Percentiles rank a stretch among this genome's conserved stretches.
These are phyloP conservation scores for Neospermospora avenae DNA, from an alignment of 2,329 filamentous ascomycete species.

Conservation along the genomic window DNA sequence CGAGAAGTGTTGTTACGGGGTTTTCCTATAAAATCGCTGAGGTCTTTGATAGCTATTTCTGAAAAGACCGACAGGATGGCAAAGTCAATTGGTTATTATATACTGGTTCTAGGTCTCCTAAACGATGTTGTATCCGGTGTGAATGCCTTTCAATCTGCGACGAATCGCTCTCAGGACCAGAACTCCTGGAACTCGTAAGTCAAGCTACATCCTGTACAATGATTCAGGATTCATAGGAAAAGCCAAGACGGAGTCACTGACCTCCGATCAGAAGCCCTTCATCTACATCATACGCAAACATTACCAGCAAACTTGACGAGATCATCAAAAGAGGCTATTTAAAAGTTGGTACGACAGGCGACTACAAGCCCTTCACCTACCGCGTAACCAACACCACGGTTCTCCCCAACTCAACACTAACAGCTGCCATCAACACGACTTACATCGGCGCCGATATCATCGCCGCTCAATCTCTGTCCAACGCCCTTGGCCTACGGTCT, in stretches of 20 bases:
- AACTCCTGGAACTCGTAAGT: not conserved
- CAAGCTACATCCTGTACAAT: not conserved
- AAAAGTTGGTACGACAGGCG: constrained; percentile 5
- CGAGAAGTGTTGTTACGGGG: no score
- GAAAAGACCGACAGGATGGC: not conserved
- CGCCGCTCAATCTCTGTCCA: constrained; percentile 2
- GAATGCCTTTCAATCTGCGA: not conserved
- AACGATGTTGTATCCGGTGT: not conserved
- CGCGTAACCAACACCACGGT: constrained; percentile 1
- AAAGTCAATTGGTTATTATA: not conserved
- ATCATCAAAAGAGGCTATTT: constrained; percentile 5
- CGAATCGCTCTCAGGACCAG: not conserved
- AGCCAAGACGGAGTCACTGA: not conserved
- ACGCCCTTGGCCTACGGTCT: constrained; percentile 1
- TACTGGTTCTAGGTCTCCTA: not conserved
- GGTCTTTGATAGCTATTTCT: not conserved
- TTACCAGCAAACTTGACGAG: not conserved
- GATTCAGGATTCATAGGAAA: no score
- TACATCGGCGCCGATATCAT: constrained; percentile 8
- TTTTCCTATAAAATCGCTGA: no score
- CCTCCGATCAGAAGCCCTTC: not conserved
- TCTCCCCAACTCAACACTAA: constrained; percentile 1
- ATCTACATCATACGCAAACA: not conserved
- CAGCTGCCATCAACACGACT: constrained; percentile 4
- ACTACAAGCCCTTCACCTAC: constrained; percentile 10